phyloP scores from a whole-genome alignment of 768 basidiomycete genomes.

The Pleurotus platypus region DNA sequence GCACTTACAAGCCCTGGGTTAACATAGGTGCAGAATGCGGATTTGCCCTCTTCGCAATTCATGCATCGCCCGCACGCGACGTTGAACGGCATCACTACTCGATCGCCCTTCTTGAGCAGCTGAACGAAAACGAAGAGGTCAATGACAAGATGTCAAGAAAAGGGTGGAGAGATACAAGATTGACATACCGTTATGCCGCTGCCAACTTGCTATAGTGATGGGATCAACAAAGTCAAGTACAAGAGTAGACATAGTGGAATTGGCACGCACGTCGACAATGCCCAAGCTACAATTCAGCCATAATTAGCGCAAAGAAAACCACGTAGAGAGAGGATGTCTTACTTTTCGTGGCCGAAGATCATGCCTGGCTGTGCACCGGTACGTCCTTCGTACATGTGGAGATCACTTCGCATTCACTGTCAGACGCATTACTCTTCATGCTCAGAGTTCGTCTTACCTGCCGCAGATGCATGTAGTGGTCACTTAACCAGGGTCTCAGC shows the following conservation, averaged over 20 bases:
- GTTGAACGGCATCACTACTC: conserved; percentile 61
- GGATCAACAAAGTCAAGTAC: too few species aligned
- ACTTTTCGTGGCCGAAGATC: conserved; percentile 56
- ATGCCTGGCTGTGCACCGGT: conserved; percentile 46
- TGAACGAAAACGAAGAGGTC: conserved; percentile 10
- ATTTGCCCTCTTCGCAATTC: conserved; percentile 51
- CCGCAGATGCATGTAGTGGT: conserved; percentile 52
- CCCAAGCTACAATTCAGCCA: conserved; percentile 34
- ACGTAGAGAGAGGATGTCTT: not conserved
- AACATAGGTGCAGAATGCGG: conserved; percentile 54
- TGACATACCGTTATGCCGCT: conserved; percentile 35
- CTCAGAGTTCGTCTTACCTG: conserved; percentile 24
- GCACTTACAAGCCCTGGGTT: conserved; percentile 53
- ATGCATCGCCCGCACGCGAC: conserved; percentile 55
- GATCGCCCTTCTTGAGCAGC: conserved; percentile 52
- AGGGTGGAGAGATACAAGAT: not conserved
- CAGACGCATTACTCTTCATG: too few species aligned
- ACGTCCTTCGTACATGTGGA: conserved; percentile 58
- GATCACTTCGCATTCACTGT: conserved; percentile 27
- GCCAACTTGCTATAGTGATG: conserved; percentile 34
- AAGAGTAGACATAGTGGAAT: too few species aligned
- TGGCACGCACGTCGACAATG: conserved; percentile 37
- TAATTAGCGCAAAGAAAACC: not conserved
- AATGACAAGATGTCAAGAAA: not conserved
- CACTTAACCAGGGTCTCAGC: conserved; percentile 22